A percentile compares a stretch with the other conserved stretches of the same genome.
Conservation (phyloP, 441 rosid genomes). For the Pelargonium cotyledonis region DNA sequence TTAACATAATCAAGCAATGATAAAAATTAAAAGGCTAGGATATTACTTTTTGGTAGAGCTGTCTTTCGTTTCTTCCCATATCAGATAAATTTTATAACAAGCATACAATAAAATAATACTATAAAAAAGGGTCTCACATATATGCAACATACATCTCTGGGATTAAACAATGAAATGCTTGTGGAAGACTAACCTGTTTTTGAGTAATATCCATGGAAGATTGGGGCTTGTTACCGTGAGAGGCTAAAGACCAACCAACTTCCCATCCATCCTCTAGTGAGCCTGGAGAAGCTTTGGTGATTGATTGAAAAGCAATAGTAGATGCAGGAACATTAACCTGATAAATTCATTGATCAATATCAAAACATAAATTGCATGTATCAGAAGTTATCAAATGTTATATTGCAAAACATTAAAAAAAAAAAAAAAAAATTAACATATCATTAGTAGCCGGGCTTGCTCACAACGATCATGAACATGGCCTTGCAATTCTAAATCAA, state of each 20-base stretch:
- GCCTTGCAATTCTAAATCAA: not conserved
- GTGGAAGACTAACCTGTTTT: constrained; percentile 30
- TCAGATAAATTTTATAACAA: not conserved
- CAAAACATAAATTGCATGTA: constrained; percentile 6
- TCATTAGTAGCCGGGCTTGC: not conserved
- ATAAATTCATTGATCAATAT: constrained; percentile 25
- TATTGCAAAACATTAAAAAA: not conserved
- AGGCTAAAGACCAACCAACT: constrained; percentile 85
- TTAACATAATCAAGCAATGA: too few species aligned
- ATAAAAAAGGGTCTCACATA: not conserved
- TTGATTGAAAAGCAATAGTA: constrained; percentile 61
- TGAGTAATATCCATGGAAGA: constrained; percentile 28
- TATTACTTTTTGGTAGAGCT: too few species aligned
- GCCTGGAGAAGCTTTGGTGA: constrained; percentile 65
- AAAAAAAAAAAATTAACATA: not conserved
- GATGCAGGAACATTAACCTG: constrained; percentile 85
- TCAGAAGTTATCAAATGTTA: not conserved
- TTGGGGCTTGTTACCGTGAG: constrained; percentile 38
- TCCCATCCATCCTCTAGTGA: constrained; percentile 74
- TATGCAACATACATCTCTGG: not conserved
- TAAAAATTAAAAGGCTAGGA: too few species aligned
- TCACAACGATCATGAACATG: not conserved
- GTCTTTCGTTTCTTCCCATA: not conserved
- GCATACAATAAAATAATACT: not conserved
- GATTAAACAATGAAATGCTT: constrained; percentile 7